Percentiles rank a stretch among this genome's conserved stretches.
These are phyloP conservation scores for Caloboletus firmus DNA, from an alignment of 1,284 basidiomycete species.

Conservation along the genomic window DNA sequence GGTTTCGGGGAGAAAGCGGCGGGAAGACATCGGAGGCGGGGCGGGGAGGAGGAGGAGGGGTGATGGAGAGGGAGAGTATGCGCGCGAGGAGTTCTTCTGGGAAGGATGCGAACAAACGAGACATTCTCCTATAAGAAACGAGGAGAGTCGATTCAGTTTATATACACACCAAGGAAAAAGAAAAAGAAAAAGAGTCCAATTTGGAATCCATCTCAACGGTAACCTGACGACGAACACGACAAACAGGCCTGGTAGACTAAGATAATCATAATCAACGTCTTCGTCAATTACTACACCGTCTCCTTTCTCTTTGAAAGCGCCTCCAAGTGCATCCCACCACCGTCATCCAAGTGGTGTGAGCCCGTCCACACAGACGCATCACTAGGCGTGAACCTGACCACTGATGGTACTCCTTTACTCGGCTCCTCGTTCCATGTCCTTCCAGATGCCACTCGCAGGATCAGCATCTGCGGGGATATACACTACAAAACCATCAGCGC, in stretches of 20 bases:
- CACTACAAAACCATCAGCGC: constrained; percentile 13
- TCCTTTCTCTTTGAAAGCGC: neutral
- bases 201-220: constrained; percentile 14
- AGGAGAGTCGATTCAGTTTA: constrained; percentile 2
- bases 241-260: no score
- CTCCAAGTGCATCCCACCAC: neutral
- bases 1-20: constrained; percentile 17
- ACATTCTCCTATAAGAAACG: constrained; percentile 10
- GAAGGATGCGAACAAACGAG: constrained; percentile 37
- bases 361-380: neutral
- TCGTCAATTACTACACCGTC: neutral
- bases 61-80: constrained; percentile 45
- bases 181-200: constrained; percentile 5
- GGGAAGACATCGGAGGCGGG: constrained; percentile 35
- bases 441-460: constrained; percentile 25
- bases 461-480: constrained; percentile 33
- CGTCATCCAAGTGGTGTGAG: neutral
- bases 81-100: constrained; percentile 59
- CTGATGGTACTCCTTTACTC: neutral
- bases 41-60: constrained; percentile 29
- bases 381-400: constrained; percentile 13
- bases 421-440: constrained; percentile 19
- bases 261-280: no score
- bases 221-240: constrained; percentile 9
- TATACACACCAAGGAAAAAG: constrained; percentile 3